These are phyloP conservation scores for Cordyceps javanica DNA, from an alignment of 2,329 filamentous ascomycete genomes.

Conservation along the genomic window DNA sequence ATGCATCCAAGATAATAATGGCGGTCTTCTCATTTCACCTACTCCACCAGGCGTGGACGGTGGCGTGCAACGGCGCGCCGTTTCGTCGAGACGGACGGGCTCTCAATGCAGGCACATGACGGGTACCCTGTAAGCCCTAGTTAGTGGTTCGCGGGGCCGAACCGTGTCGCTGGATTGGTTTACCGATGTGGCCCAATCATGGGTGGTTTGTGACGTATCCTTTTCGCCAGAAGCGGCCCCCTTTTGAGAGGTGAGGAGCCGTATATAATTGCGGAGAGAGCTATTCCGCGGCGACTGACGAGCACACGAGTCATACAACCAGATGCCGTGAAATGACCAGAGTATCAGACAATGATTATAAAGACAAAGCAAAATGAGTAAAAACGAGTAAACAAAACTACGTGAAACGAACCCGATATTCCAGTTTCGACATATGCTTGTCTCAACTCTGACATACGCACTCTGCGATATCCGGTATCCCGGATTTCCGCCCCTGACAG, in stretches of 20 bases:
- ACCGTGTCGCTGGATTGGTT: not conserved
- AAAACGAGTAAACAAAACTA: too few relatives aligned
- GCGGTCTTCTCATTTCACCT: slow-evolving; percentile 3
- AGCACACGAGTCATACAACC: too few relatives aligned
- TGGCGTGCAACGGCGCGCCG: not conserved
- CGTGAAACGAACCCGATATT: too few relatives aligned
- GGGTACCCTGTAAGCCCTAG: not conserved
- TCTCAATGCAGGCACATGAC: not conserved
- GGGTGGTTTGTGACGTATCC: not conserved
- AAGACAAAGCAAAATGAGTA: too few relatives aligned
- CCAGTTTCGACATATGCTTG: too few relatives aligned
- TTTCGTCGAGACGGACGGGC: not conserved
- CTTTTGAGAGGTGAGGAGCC: not conserved
- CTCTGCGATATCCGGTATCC: too few relatives aligned
- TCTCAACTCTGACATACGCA: too few relatives aligned
- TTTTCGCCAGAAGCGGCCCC: not conserved
- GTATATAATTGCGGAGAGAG: not conserved
- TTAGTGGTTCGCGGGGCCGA: not conserved
- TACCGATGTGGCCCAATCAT: not conserved
- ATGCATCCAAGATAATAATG: not conserved
- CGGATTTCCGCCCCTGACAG: too few relatives aligned
- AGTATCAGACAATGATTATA: too few relatives aligned
- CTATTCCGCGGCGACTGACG: too few relatives aligned
- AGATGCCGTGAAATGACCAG: too few relatives aligned
- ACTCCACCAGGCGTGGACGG: not conserved